Base-by-base conservation (phyloP, 495 filamentous ascomycete genomes). In the Hypoxylon lenormandii region DNA sequence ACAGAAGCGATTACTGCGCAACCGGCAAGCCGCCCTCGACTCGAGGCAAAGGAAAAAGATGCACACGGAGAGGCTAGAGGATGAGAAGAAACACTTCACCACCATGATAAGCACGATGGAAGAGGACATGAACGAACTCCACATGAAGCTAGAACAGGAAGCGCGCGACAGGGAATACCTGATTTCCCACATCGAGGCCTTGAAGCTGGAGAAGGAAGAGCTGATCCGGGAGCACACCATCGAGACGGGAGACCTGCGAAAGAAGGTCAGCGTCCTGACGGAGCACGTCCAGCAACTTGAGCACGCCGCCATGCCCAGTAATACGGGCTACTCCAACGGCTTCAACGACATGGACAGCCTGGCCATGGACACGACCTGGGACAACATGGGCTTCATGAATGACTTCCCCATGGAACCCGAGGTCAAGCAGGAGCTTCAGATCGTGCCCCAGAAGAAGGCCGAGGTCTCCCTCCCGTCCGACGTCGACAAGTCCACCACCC, bases 11-110 rank as follows among this genome's bases (percentile, higher is more conserved):
- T 83, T 99, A 53, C 81, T 99, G 55, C 86, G 96, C 72, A 99
- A 99, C 79, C 86, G 95, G 69, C 94, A 98, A 80, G 95, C 95
- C 75, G 95, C 95, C 91, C 87, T 99, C 66, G 93, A 97, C 80
- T 98, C 96, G 26, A 90, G 95, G 66, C 95, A 97, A 78, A 90
- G 96, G 67, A 99, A 98, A 86, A 99, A 99, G 86, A 90, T 94
- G 78, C 94, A 99, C 80, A 98, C 95, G 22, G 94, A 98, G 82
- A 90, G 94, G 60, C 86, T 99, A 13, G 95, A 99, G 75, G 92
- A 96, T 75, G 93, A 97, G 80, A 96, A 97, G 86, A 97, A 97
- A 82, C 86, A 90, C 42, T 95, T 88, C 81, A 90, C 87, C 60
- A 86, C 85, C 59, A 74, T 88, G 69, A 90, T 98, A 76, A 83